These are phyloP conservation scores for Colletotrichum horii DNA, from an alignment of 2,329 filamentous ascomycete species.

Conservation along the genomic window DNA sequence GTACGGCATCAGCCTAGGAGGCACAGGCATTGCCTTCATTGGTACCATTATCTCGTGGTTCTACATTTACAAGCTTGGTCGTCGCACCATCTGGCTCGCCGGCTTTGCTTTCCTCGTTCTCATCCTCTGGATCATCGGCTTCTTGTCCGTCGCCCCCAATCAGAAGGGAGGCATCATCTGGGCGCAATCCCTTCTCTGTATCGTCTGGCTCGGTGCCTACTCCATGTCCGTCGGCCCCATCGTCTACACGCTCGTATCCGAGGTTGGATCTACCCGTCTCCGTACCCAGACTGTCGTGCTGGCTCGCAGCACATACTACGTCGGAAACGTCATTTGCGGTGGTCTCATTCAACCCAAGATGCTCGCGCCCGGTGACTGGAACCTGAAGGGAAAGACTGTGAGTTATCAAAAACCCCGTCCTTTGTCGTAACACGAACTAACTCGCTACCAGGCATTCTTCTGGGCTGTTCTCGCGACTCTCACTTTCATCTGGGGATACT, in stretches of 20 bases:
- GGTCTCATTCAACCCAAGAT: slow-evolving; percentile 43
- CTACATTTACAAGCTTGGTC: slow-evolving; percentile 45
- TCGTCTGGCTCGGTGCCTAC: slow-evolving; percentile 50
- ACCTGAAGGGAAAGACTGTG: slow-evolving; percentile 43
- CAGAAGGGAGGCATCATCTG: slow-evolving; percentile 39
- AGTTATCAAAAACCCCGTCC: slow-evolving; percentile 2
- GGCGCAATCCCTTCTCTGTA: slow-evolving; percentile 44
- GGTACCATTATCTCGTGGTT: slow-evolving; percentile 49
- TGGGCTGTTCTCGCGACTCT: slow-evolving; percentile 42
- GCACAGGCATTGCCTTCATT: slow-evolving; percentile 47
- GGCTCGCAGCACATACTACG: slow-evolving; percentile 45
- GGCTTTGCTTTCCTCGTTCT: slow-evolving; percentile 42
- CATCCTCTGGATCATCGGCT: slow-evolving; percentile 48
- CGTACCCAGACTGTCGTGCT: slow-evolving; percentile 52
- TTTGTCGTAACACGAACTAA: slow-evolving; percentile 2
- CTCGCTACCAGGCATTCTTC: slow-evolving; percentile 41
- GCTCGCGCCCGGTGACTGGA: slow-evolving; percentile 43
- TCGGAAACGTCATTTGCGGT: slow-evolving; percentile 45
- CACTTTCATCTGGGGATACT: slow-evolving; percentile 45
- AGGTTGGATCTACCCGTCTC: slow-evolving; percentile 49
- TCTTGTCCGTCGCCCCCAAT: slow-evolving; percentile 41
- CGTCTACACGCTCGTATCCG: slow-evolving; percentile 49
- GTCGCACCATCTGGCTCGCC: slow-evolving; percentile 45
- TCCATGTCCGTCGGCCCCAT: slow-evolving; percentile 49
- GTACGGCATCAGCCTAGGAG: slow-evolving; percentile 46